phyloP scores from a whole-genome alignment of 116 monocot genomes.

The Trichopus zeylanicus region DNA sequence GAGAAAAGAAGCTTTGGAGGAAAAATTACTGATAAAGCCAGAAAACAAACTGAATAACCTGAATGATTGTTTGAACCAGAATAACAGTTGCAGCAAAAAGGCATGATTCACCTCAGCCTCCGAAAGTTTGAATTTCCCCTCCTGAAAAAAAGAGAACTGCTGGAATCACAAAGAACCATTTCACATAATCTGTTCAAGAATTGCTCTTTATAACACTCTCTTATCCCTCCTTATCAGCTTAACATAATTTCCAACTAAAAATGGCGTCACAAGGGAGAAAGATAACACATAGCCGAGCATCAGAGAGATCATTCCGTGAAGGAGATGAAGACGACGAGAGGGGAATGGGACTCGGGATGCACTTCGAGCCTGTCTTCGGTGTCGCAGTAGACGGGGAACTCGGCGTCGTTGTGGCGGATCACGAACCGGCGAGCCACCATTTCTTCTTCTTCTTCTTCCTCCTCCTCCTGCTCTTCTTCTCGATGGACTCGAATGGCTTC shows the following conservation, averaged over 20 bases:
- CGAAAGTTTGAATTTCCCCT: slow-evolving; percentile 69
- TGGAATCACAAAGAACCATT: background rate
- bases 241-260: too few species aligned
- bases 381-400: slow-evolving; percentile 61
- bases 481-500: too few species aligned
- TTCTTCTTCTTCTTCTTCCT: background rate
- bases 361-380: slow-evolving; percentile 74
- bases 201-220: too few species aligned
- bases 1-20: background rate
- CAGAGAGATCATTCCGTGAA: background rate
- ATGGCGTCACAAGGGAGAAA: background rate
- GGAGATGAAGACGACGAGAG: background rate
- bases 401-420: slow-evolving; percentile 33
- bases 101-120: slow-evolving; percentile 66
- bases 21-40: background rate
- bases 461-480: background rate
- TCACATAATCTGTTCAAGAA: background rate
- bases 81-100: slow-evolving; percentile 80
- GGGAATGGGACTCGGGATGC: background rate
- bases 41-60: slow-evolving; percentile 36
- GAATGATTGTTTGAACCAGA: slow-evolving; percentile 92
- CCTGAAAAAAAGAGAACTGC: slow-evolving; percentile 29
- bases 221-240: too few species aligned
- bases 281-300: background rate
- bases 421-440: slow-evolving; percentile 76